Evolutionary conservation across 192 early-diverging fungal species (phyloP).

Genomic region (Coemansia sp.): DNA sequence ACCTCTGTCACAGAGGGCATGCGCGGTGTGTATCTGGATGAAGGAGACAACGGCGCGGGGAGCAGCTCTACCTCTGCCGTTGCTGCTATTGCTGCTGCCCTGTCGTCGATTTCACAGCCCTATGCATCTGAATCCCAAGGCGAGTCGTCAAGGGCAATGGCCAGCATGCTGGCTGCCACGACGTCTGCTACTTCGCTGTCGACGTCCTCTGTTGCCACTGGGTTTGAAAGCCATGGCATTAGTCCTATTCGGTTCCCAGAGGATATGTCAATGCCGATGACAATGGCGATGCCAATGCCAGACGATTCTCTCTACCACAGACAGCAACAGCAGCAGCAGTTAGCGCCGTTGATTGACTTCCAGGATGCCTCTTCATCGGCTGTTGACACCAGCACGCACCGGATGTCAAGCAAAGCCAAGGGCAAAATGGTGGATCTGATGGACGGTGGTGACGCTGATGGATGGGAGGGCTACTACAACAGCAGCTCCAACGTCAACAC

Average conservation of each 20-base stretch:
- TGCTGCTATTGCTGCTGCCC: neutral
- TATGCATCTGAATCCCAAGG: conserved; percentile 5
- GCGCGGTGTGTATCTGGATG: conserved; percentile 4
- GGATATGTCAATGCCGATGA: neutral
- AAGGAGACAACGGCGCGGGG: neutral
- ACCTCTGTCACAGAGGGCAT: conserved; percentile 23
- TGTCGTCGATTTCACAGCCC: neutral
- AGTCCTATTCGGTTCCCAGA: neutral
- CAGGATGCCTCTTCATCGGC: conserved; percentile 6
- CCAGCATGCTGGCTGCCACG: conserved; percentile 16
- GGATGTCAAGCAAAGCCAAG: conserved; percentile 48
- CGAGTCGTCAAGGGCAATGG: conserved; percentile 24
- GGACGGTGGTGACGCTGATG: neutral
- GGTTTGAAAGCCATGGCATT: conserved; percentile 8
- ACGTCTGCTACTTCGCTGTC: neutral
- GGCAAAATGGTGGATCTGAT: conserved; percentile 48
- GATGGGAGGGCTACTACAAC: conserved; percentile 8
- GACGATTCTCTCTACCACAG: neutral
- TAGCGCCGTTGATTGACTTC: conserved; percentile 1
- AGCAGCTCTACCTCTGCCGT: conserved; percentile 5
- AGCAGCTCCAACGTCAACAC: conserved; percentile 9
- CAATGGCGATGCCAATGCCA: neutral
- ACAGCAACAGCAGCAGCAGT: conserved; percentile 3
- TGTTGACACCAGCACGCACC: neutral
- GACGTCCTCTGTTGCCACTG: conserved; percentile 10